A percentile compares a stretch with the other conserved stretches of the same genome.
These are phyloP conservation scores for Lactifluus echinatus DNA, from an alignment of 768 basidiomycete species.

Conservation along the genomic window DNA sequence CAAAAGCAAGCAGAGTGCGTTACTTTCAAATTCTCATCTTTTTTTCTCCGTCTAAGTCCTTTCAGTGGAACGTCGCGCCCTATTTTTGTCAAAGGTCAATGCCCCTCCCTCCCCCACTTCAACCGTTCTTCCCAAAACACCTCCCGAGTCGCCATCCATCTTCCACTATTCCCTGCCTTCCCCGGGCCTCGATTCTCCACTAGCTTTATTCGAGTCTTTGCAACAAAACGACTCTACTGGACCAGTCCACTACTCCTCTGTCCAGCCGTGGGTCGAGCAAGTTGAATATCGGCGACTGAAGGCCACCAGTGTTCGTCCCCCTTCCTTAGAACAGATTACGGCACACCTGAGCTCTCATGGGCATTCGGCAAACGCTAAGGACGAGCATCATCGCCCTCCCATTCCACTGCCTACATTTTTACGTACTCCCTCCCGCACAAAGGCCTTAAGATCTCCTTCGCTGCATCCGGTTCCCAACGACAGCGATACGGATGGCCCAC, in stretches of 20 bases:
- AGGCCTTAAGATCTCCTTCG: background rate
- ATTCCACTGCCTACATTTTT: conserved; percentile 32
- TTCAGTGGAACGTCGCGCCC: conserved; percentile 64
- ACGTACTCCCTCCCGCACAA: conserved; percentile 4
- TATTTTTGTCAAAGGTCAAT: conserved; percentile 65
- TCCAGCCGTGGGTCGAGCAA: conserved; percentile 54
- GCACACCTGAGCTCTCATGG: conserved; percentile 45
- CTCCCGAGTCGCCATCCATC: conserved; percentile 60
- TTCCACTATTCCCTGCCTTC: conserved; percentile 65
- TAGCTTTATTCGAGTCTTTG: conserved; percentile 47
- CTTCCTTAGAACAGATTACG: conserved; percentile 71
- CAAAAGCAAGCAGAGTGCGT: conserved; percentile 64
- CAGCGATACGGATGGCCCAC: background rate
- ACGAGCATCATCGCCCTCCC: conserved; percentile 22
- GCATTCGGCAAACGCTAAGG: conserved; percentile 24
- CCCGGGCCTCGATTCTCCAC: conserved; percentile 54
- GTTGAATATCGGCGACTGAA: conserved; percentile 43
- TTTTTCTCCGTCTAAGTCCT: background rate
- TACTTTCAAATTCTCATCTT: background rate
- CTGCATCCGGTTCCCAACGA: background rate
- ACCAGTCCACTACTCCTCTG: conserved; percentile 13
- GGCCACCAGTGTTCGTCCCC: conserved; percentile 31
- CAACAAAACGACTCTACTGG: conserved; percentile 17
- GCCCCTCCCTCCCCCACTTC: conserved; percentile 59
- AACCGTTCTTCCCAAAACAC: conserved; percentile 49